Evolutionary conservation across 1,139 yeast species (phyloP), one percentile per base, ranked within the genome.

Genomic region (Suhomyces chickasaworum): DNA sequence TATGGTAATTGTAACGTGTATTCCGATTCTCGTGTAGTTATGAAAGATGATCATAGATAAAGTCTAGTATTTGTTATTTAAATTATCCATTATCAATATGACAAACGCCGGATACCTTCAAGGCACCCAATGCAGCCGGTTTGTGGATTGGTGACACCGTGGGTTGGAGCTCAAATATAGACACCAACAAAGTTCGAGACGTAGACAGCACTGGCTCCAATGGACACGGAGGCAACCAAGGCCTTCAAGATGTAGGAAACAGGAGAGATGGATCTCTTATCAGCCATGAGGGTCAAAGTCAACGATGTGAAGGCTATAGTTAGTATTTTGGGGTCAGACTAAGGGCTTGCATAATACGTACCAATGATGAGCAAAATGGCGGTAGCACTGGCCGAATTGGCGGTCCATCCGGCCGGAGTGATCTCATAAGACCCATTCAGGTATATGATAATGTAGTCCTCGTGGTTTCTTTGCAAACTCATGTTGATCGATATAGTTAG

Each of bases 141-240:
- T 12, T 4, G 22, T 5, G 22, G 22, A 7, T 20, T 20, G 22
- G 22, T 20, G 7, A 20, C 27, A 25, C 6, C 29, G n/a, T 25
- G 29, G n/a, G 10, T 10, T 29, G 16, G 7, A 20, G 18, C 17
- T 38, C 42, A 74, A 45, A 73, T 66, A 53, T 73, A 73, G 4
- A 75, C 79, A 23, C 79, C 79, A 38, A 73, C 75, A 51, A 63
- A 70, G 58, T 74, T 75, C 46, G 76, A 64, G 22, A 72, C 63
- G 54, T 67, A 65, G 15, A 73, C 59, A 10, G 73, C 59, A 12
- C 74, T 66, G 45, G 69, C 63, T 1, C 76, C 78, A 46, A 75
- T 61, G 18, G 77, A 59, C 15, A 69, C 44, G 10, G 77, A 70
- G 9, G 78, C 77, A 47, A 72, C 55, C 25, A 64, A 42, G 2